Percentiles rank a stretch among this genome's conserved stretches.
Conservation (phyloP, 345 rosid species). For the Xanthoceras sorbifolium region DNA sequence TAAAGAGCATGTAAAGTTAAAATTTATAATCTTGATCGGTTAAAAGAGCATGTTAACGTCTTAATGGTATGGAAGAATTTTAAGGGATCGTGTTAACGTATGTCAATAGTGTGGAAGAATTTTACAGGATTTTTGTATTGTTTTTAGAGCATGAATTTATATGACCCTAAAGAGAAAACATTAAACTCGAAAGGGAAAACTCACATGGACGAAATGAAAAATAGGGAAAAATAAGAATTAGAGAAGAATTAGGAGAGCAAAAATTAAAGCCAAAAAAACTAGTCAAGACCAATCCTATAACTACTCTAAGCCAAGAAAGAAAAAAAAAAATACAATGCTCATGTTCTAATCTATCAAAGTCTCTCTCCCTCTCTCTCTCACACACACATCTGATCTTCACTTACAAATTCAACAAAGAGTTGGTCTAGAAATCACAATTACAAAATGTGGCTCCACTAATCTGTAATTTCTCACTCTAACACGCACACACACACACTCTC, state of each 20-base stretch:
- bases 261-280: constrained; percentile 5
- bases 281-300: constrained; percentile 49
- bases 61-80: not conserved
- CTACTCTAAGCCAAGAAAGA: constrained; percentile 50
- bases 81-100: not conserved
- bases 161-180: not conserved
- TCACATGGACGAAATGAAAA: constrained; percentile 36
- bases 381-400: constrained; percentile 17
- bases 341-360: not conserved
- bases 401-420: constrained; percentile 13
- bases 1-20: not conserved
- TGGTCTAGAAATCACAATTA: constrained; percentile 12
- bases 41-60: not conserved
- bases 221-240: constrained; percentile 27
- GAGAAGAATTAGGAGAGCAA: constrained; percentile 29
- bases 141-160: too few species aligned
- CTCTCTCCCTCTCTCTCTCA: not conserved
- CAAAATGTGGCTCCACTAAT: constrained; percentile 31
- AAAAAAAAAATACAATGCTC: constrained; percentile 9
- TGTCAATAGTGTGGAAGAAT: not conserved
- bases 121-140: not conserved
- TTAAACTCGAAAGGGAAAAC: not conserved
- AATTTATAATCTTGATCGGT: not conserved
- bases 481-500: not conserved
- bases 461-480: constrained; percentile 23